These are phyloP conservation scores for Globisporangium paddicum DNA, from an alignment of 352 stramenopile genomes.

Conservation along the genomic window DNA sequence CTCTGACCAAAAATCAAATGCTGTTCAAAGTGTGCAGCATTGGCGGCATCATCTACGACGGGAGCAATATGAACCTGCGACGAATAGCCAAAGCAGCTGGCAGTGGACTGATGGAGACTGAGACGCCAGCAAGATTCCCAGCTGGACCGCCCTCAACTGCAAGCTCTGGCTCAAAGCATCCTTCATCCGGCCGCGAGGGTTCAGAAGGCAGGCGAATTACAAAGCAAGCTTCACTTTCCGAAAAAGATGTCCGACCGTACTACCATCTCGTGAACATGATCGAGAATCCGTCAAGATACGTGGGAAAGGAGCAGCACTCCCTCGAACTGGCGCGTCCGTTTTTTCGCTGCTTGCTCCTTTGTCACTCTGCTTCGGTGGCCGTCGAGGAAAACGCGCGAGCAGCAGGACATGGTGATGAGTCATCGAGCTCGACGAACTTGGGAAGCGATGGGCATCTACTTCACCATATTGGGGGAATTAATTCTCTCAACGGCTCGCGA, in stretches of 20 bases:
- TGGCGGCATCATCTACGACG: slow-evolving; percentile 88
- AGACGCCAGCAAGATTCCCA: not conserved
- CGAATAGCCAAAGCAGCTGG: slow-evolving; percentile 25
- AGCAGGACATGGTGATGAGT: not conserved
- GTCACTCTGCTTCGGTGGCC: slow-evolving; percentile 67
- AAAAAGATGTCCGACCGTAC: slow-evolving; percentile 70
- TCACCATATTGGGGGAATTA: slow-evolving; percentile 18
- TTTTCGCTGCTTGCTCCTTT: slow-evolving; percentile 77
- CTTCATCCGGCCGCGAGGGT: slow-evolving; percentile 4
- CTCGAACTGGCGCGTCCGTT: slow-evolving; percentile 66
- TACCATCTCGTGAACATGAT: slow-evolving; percentile 67
- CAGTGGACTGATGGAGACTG: slow-evolving; percentile 13
- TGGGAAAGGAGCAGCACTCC: slow-evolving; percentile 44
- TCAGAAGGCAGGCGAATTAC: slow-evolving; percentile 23
- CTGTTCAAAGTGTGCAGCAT: slow-evolving; percentile 94
- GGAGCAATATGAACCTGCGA: slow-evolving; percentile 50
- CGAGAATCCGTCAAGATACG: slow-evolving; percentile 43
- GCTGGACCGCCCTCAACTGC: not conserved
- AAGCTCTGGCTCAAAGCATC: slow-evolving; percentile 1
- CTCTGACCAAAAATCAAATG: slow-evolving; percentile 99
- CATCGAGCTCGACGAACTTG: slow-evolving; percentile 5
- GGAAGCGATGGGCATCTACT: slow-evolving; percentile 5
- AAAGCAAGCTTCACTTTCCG: slow-evolving; percentile 43
- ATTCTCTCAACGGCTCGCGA: slow-evolving; percentile 20
- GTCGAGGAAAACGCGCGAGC: slow-evolving; percentile 32